Conservation (phyloP, 1,139 yeast species). For the Yamadazyma mexicana region DNA sequence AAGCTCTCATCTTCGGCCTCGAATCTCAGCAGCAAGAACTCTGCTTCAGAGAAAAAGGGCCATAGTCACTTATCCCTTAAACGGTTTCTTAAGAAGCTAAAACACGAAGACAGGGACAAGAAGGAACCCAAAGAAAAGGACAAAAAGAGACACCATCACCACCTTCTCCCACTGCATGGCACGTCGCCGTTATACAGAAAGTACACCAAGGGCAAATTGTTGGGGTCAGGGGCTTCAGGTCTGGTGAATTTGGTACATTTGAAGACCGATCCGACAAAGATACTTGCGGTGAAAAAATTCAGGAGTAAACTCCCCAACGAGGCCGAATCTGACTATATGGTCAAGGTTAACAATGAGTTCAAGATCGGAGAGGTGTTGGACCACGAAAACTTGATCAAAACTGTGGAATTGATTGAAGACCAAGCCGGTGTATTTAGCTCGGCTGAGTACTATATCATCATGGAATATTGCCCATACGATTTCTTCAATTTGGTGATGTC, state of each 20-base stretch:
- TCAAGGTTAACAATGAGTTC: constrained; percentile 67
- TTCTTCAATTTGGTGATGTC: constrained; percentile 78
- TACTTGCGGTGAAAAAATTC: constrained; percentile 72
- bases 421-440: constrained; percentile 28
- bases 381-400: constrained; percentile 65
- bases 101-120: constrained; percentile 18
- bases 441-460: constrained; percentile 56
- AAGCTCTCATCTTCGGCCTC: constrained; percentile 12
- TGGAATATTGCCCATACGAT: constrained; percentile 77
- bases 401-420: constrained; percentile 58
- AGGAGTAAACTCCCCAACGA: constrained; percentile 55
- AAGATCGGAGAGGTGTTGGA: constrained; percentile 59
- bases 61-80: constrained; percentile 32
- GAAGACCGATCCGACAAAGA: constrained; percentile 41
- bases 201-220: constrained; percentile 59
- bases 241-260: constrained; percentile 61
- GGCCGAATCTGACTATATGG: constrained; percentile 53
- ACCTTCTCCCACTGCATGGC: constrained; percentile 18
- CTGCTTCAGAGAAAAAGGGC: constrained; percentile 5
- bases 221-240: constrained; percentile 81
- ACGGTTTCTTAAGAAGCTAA: constrained; percentile 41
- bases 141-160: constrained; percentile 9
- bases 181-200: constrained; percentile 34
- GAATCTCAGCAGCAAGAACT: constrained; percentile 2
- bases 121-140: too few relatives aligned